These are phyloP conservation scores for Trichoderma asperellum DNA, from an alignment of 2,329 filamentous ascomycete genomes.

Conservation along the genomic window DNA sequence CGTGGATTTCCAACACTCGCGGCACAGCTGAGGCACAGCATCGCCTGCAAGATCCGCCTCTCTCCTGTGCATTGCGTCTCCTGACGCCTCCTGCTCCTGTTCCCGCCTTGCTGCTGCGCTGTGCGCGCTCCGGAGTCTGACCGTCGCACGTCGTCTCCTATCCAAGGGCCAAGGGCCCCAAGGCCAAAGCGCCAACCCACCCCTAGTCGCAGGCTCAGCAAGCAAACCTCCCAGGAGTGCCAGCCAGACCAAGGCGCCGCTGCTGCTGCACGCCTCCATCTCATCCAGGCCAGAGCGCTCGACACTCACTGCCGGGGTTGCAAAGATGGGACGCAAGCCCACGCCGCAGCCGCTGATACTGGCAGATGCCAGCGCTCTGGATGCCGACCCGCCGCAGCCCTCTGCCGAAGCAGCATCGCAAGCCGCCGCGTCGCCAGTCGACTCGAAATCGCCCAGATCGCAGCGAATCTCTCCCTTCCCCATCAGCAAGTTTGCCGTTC, in stretches of 20 bases:
- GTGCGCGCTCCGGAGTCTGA: conserved; percentile 22
- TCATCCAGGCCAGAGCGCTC: conserved; percentile 1
- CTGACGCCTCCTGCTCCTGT: conserved; percentile 3
- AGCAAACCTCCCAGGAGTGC: conserved; percentile 24
- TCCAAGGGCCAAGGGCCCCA: conserved; percentile 1
- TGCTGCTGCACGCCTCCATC: conserved; percentile 20
- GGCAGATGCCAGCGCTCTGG: conserved; percentile 45
- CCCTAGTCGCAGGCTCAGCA: conserved; percentile 34
- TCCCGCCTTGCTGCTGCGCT: conserved; percentile 22
- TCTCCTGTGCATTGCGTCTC: conserved; percentile 15
- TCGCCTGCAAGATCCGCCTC: conserved; percentile 2
- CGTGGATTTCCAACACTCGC: not conserved
- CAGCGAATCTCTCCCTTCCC: conserved; percentile 53
- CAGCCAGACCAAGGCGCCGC: conserved; percentile 22
- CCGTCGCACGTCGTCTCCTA: conserved; percentile 21
- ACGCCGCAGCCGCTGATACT: conserved; percentile 62
- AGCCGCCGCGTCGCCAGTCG: conserved; percentile 39
- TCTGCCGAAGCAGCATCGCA: conserved; percentile 39
- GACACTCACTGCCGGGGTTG: conserved; percentile 19
- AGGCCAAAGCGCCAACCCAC: conserved; percentile 16
- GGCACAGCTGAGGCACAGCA: conserved; percentile 20
- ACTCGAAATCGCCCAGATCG: conserved; percentile 48
- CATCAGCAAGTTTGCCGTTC: conserved; percentile 47
- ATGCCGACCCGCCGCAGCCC: conserved; percentile 35
- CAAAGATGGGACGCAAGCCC: conserved; percentile 60